Evolutionary conservation across 2,329 filamentous ascomycete species (phyloP).

Genomic region (Scedosporium apiospermum): DNA sequence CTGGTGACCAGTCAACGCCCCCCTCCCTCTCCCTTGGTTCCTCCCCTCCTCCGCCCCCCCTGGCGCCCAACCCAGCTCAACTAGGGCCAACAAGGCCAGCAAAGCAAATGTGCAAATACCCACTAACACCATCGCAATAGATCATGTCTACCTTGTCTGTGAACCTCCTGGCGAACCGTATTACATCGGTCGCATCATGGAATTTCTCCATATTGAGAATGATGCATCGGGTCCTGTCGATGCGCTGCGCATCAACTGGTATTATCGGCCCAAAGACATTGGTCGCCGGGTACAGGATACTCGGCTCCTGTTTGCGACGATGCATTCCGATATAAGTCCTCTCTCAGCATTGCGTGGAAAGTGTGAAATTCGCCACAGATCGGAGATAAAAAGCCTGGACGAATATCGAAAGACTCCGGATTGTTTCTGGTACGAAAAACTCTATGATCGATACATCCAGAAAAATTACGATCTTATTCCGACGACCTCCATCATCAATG

Average conservation of each 20-base stretch:
- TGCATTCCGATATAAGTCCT: constrained; percentile 96
- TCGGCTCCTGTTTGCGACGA: constrained; percentile 85
- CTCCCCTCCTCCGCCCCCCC: constrained; percentile 1
- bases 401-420: constrained; percentile 77
- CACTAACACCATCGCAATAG: constrained; percentile 20
- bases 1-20: background rate
- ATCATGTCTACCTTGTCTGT: constrained; percentile 89
- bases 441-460: constrained; percentile 97
- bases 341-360: constrained; percentile 88
- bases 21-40: background rate
- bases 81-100: background rate
- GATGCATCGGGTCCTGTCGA: constrained; percentile 67
- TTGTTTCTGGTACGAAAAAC: constrained; percentile 92
- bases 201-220: constrained; percentile 80
- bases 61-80: background rate
- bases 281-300: constrained; percentile 86
- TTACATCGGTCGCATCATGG: constrained; percentile 96
- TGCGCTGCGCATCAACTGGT: constrained; percentile 92
- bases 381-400: constrained; percentile 74
- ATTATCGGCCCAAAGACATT: constrained; percentile 93
- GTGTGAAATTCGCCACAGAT: constrained; percentile 81
- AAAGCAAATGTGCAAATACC: background rate
- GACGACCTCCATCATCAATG: constrained; percentile 86
- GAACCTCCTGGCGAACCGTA: constrained; percentile 97
- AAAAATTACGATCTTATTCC: constrained; percentile 97